These are phyloP conservation scores for Chlamydomonas schloesseri DNA, from an alignment of 139 green algal genomes.

Conservation along the genomic window DNA sequence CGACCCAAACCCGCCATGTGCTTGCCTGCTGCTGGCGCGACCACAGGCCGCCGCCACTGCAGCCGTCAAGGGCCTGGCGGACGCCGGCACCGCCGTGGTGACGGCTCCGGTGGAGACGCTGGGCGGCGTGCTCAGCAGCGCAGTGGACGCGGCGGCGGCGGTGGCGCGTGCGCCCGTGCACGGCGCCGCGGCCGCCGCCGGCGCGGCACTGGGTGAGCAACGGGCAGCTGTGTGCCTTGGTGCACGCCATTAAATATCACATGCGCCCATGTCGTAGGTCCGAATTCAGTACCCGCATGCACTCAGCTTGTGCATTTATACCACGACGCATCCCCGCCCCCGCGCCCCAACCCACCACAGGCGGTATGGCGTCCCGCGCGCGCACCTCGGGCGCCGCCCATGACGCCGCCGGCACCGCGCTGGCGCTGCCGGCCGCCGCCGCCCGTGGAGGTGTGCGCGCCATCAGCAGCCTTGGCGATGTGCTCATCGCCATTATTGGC, in stretches of 20 bases:
- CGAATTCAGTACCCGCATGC: too few relatives aligned
- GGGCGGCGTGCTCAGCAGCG: not conserved
- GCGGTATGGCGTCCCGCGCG: not conserved
- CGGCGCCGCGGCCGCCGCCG: not conserved
- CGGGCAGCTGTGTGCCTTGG: not conserved
- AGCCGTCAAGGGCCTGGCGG: not conserved
- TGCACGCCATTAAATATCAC: too few relatives aligned
- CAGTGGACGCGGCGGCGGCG: not conserved
- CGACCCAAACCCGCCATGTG: too few relatives aligned
- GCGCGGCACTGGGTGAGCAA: not conserved
- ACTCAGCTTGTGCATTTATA: too few relatives aligned
- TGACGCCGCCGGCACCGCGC: not conserved
- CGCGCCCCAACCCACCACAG: too few relatives aligned
- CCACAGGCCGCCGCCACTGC: not conserved
- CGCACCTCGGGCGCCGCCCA: not conserved
- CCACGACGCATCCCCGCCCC: too few relatives aligned
- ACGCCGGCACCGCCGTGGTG: not conserved
- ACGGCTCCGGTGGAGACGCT: not conserved
- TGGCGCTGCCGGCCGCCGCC: slow-evolving; percentile 18
- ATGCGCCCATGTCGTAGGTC: too few relatives aligned
- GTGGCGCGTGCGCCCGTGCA: not conserved
- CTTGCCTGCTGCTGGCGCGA: too few relatives aligned
- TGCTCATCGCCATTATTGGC: slow-evolving; percentile 19
- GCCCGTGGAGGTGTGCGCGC: not conserved
- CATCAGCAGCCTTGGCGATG: not conserved